phyloP scores from a whole-genome alignment of 768 basidiomycete genomes.

The Auriscalpium orientale region DNA sequence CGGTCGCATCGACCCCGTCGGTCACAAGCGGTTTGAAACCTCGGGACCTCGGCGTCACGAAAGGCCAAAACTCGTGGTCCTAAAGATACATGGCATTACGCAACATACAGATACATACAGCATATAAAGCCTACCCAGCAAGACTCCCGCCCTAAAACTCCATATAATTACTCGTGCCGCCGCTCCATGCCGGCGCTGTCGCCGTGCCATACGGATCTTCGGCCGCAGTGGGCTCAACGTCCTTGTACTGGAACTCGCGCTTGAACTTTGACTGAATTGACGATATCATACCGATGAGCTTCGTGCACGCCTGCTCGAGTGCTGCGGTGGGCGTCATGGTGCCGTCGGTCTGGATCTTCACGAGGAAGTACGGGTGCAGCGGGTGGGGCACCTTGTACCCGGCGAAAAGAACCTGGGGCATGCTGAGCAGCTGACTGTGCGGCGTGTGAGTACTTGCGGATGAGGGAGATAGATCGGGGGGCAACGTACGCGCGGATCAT shows the following conservation, averaged over 20 bases:
- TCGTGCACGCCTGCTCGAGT: slow-evolving; percentile 76
- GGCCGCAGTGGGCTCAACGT: slow-evolving; percentile 41
- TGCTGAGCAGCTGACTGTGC: slow-evolving; percentile 78
- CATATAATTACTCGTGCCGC: slow-evolving; percentile 17
- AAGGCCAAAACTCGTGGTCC: background rate
- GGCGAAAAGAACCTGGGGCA: slow-evolving; percentile 87
- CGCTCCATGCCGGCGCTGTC: slow-evolving; percentile 14
- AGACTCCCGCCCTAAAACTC: slow-evolving; percentile 13
- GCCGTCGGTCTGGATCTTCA: slow-evolving; percentile 96
- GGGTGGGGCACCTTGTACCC: slow-evolving; percentile 99
- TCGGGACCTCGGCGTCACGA: too few relatives aligned
- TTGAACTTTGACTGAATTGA: slow-evolving; percentile 72
- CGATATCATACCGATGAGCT: slow-evolving; percentile 58
- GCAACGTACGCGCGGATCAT: slow-evolving; percentile 87
- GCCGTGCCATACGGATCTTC: slow-evolving; percentile 26
- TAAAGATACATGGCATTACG: slow-evolving; percentile 3
- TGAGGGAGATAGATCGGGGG: slow-evolving; percentile 1
- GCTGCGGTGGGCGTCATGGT: slow-evolving; percentile 72
- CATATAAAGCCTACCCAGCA: background rate
- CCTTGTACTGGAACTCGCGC: slow-evolving; percentile 75
- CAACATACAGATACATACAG: slow-evolving; percentile 7
- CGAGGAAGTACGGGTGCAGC: slow-evolving; percentile 85
- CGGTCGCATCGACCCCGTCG: too few relatives aligned
- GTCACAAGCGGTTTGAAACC: too few relatives aligned
- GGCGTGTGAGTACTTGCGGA: too few relatives aligned